Percentiles rank a stretch among this genome's conserved stretches.
Conservation (phyloP, 78 protist species). For the Dictyostelium firmibasis region DNA sequence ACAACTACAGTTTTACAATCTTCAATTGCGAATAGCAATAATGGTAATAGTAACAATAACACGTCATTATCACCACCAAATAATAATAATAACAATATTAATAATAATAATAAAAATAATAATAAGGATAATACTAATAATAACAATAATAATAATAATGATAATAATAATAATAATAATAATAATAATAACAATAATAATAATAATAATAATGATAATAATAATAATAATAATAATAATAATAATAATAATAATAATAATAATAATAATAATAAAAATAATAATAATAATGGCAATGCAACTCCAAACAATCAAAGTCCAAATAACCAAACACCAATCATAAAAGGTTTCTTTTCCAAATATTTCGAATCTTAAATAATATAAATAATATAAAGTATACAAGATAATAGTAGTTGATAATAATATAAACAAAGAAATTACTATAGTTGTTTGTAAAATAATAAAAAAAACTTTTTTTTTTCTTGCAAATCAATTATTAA, state of each 20-base stretch:
- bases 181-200: neutral
- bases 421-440: neutral
- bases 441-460: neutral
- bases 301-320: neutral
- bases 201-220: too few species aligned
- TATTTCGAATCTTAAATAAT: constrained; percentile 11
- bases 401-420: neutral
- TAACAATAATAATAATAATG: neutral
- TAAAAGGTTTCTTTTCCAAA: constrained; percentile 1
- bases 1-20: constrained; percentile 2
- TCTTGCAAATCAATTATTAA: neutral
- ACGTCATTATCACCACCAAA: too few species aligned
- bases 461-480: neutral
- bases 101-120: neutral
- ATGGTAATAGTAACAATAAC: neutral
- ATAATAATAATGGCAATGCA: too few species aligned
- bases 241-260: neutral
- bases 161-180: neutral
- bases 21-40: neutral
- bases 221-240: too few species aligned
- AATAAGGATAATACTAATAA: neutral
- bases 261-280: constrained; percentile 1
- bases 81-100: neutral
- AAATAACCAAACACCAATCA: neutral
- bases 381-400: neutral